Conservation (phyloP, 805 yeast genomes). For the Kregervanrija fluxuum region DNA sequence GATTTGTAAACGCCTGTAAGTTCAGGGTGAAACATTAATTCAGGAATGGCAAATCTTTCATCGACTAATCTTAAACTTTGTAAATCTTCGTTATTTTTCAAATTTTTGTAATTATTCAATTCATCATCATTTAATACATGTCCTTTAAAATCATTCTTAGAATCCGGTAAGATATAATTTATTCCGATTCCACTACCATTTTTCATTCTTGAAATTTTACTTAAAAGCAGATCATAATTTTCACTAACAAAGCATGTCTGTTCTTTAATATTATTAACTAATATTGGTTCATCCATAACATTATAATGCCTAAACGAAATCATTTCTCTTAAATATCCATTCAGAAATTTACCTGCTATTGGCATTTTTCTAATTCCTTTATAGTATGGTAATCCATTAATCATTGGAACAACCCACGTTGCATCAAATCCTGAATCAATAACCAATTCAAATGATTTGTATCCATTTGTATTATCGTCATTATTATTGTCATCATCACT, state of each 20-base stretch:
- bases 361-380: constrained; percentile 72
- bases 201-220: constrained; percentile 21
- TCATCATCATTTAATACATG: constrained; percentile 13
- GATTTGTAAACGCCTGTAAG: constrained; percentile 71
- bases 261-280: constrained; percentile 84
- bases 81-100: constrained; percentile 31
- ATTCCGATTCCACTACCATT: constrained; percentile 32
- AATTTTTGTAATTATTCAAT: constrained; percentile 5
- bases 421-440: constrained; percentile 85
- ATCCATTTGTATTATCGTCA: constrained; percentile 5
- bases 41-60: constrained; percentile 87
- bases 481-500: constrained; percentile 11
- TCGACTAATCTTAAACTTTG: constrained; percentile 68
- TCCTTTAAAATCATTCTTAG: constrained; percentile 53
- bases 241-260: constrained; percentile 60
- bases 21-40: constrained; percentile 78
- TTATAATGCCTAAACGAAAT: constrained; percentile 89
- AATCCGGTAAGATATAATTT: constrained; percentile 83
- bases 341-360: constrained; percentile 79
- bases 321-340: constrained; percentile 76
- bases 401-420: constrained; percentile 80
- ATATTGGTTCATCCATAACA: constrained; percentile 81
- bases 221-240: constrained; percentile 36
- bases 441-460: constrained; percentile 62
- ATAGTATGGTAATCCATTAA: constrained; percentile 71